phyloP scores from a whole-genome alignment of 768 basidiomycete species.

The Kwoniella europaea region DNA sequence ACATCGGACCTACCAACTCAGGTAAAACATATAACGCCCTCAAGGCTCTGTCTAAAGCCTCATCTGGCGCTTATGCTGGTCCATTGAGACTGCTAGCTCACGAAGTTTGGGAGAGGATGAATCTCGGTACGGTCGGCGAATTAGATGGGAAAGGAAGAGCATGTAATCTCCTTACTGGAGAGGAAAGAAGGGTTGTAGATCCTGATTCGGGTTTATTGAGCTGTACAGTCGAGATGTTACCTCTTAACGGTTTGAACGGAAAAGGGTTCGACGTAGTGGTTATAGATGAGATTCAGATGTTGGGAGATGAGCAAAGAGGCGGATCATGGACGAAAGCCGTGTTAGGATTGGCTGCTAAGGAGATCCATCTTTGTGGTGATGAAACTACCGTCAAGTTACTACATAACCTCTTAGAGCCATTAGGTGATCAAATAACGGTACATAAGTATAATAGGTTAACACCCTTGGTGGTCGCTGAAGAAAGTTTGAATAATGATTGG shows the following conservation, averaged over 20 bases:
- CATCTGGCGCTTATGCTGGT: constrained; percentile 80
- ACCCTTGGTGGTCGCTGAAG: constrained; percentile 73
- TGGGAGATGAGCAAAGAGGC: constrained; percentile 78
- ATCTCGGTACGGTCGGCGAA: constrained; percentile 84
- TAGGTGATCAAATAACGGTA: constrained; percentile 80
- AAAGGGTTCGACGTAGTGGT: constrained; percentile 75
- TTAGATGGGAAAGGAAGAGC: constrained; percentile 65
- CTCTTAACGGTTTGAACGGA: constrained; percentile 37
- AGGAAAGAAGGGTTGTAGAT: constrained; percentile 77
- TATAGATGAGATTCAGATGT: constrained; percentile 97
- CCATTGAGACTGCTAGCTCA: constrained; percentile 91
- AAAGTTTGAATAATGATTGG: constrained; percentile 69
- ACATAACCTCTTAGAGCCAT: constrained; percentile 65
- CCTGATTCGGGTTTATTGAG: constrained; percentile 67
- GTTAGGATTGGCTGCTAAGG: constrained; percentile 73
- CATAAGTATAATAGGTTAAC: constrained; percentile 86
- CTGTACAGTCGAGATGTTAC: constrained; percentile 94
- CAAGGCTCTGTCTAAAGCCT: constrained; percentile 78
- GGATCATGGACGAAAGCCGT: constrained; percentile 81
- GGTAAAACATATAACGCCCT: constrained; percentile 96
- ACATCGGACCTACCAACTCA: constrained; percentile 96
- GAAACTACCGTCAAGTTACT: constrained; percentile 87
- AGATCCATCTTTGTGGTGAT: constrained; percentile 94
- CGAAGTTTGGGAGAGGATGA: constrained; percentile 90
- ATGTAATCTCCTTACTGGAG: constrained; percentile 91